Conservation (phyloP, 352 stramenopile genomes). For the Discostella stelligera region DNA sequence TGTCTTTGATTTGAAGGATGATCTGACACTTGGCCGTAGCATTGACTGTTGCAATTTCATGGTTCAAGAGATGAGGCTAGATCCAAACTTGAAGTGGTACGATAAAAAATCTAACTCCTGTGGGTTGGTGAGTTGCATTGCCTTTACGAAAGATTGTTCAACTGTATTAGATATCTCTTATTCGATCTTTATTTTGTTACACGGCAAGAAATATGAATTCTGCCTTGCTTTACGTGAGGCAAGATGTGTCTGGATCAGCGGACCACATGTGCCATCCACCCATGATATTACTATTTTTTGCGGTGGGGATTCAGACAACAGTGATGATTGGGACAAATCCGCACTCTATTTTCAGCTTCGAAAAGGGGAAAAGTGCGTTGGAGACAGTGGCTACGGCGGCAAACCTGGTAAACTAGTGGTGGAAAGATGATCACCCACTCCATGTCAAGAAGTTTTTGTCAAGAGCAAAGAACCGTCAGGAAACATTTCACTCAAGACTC, state of each 20-base stretch:
- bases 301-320: conserved; percentile 7
- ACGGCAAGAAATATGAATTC: conserved; percentile 19
- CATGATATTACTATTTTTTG: conserved; percentile 23
- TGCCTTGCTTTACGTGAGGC: conserved; percentile 1
- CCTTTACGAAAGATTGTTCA: background rate
- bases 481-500: conserved; percentile 16
- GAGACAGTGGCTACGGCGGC: conserved; percentile 19
- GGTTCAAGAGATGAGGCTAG: background rate
- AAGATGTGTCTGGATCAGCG: conserved; percentile 12
- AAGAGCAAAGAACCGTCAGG: conserved; percentile 11
- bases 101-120: too few species aligned
- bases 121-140: background rate
- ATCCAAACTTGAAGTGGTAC: too few species aligned
- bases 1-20: background rate
- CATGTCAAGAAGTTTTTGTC: conserved; percentile 19
- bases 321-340: conserved; percentile 14
- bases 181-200: background rate
- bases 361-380: conserved; percentile 3
- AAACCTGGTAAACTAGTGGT: conserved; percentile 17
- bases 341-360: conserved; percentile 17
- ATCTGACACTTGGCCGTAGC: background rate
- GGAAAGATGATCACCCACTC: conserved; percentile 18
- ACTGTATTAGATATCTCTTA: background rate
- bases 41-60: conserved; percentile 16
- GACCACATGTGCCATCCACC: conserved; percentile 10